Percentiles rank a stretch among this genome's conserved stretches.
Evolutionary conservation across 768 basidiomycete species (phyloP).

Genomic region (Mycena crocata): DNA sequence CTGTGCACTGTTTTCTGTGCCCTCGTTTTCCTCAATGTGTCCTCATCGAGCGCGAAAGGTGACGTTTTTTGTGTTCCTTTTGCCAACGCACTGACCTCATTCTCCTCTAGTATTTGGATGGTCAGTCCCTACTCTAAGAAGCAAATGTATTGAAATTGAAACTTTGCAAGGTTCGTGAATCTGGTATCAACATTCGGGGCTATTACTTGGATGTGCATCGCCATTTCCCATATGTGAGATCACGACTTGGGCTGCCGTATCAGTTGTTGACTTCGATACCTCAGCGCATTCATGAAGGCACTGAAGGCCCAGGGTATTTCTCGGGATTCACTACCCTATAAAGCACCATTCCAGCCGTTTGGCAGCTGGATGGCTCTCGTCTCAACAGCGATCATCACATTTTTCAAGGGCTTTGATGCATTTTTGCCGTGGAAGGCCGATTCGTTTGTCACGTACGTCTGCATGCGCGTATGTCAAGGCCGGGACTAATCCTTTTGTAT

Average conservation of each 20-base stretch:
- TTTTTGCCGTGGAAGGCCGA: slow-evolving; percentile 63
- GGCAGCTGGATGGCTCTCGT: slow-evolving; percentile 70
- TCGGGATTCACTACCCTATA: slow-evolving; percentile 57
- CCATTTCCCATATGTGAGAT: slow-evolving; percentile 69
- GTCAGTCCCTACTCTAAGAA: neutral
- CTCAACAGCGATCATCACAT: slow-evolving; percentile 61
- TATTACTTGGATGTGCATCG: slow-evolving; percentile 63
- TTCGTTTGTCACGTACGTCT: slow-evolving; percentile 70
- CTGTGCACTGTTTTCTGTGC: slow-evolving; percentile 66
- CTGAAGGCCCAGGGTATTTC: slow-evolving; percentile 54
- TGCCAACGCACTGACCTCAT: neutral
- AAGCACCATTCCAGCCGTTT: slow-evolving; percentile 73
- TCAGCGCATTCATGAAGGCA: slow-evolving; percentile 59
- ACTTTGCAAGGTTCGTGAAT: slow-evolving; percentile 55
- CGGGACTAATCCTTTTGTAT: neutral
- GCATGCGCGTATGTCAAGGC: slow-evolving; percentile 6
- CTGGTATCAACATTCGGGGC: slow-evolving; percentile 61
- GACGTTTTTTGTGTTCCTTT: slow-evolving; percentile 37
- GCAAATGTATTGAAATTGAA: neutral
- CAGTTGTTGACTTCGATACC: neutral
- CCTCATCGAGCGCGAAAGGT: slow-evolving; percentile 63
- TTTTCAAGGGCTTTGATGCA: slow-evolving; percentile 70
- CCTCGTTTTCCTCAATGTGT: slow-evolving; percentile 70
- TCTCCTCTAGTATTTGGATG: neutral
- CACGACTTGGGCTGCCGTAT: neutral